Evolutionary conservation across 257 asterid genomes (phyloP).

Genomic region (Dorcoceras hygrometricum): DNA sequence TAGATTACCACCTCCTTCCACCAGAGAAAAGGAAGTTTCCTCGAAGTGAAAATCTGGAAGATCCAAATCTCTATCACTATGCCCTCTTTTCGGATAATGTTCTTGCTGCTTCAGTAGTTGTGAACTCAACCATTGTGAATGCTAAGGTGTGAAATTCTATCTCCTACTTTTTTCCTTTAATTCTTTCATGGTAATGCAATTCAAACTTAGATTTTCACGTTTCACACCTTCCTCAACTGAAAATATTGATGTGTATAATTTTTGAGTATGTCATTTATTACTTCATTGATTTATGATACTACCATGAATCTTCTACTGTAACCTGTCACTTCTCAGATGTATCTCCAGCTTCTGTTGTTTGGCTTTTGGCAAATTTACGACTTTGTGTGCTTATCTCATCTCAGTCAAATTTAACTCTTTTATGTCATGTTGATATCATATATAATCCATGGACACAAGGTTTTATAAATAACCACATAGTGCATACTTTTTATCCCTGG

Average conservation of each 20-base stretch:
- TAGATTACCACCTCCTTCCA: slow-evolving; percentile 82
- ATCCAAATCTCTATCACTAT: slow-evolving; percentile 83
- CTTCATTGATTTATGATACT: slow-evolving; percentile 1
- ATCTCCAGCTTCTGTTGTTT: not conserved
- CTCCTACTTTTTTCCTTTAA: slow-evolving; percentile 13
- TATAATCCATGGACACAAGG: not conserved
- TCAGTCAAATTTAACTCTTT: too few relatives aligned
- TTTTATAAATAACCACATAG: not conserved
- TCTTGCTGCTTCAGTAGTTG: slow-evolving; percentile 97
- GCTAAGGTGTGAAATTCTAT: slow-evolving; percentile 59
- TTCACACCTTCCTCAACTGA: not conserved
- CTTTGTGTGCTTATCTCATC: not conserved
- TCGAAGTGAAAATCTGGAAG: slow-evolving; percentile 72
- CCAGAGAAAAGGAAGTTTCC: slow-evolving; percentile 84
- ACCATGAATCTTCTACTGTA: not conserved
- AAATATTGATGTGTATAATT: slow-evolving; percentile 2
- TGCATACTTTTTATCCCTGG: not conserved
- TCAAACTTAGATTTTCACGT: not conserved
- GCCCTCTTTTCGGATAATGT: slow-evolving; percentile 97
- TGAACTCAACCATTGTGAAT: slow-evolving; percentile 81
- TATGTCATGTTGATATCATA: not conserved
- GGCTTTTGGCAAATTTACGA: not conserved
- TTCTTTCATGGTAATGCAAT: not conserved
- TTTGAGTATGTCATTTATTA: not conserved
- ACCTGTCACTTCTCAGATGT: not conserved